Conservation (phyloP, 2,329 filamentous ascomycete genomes). For the Balansia obtecta region DNA sequence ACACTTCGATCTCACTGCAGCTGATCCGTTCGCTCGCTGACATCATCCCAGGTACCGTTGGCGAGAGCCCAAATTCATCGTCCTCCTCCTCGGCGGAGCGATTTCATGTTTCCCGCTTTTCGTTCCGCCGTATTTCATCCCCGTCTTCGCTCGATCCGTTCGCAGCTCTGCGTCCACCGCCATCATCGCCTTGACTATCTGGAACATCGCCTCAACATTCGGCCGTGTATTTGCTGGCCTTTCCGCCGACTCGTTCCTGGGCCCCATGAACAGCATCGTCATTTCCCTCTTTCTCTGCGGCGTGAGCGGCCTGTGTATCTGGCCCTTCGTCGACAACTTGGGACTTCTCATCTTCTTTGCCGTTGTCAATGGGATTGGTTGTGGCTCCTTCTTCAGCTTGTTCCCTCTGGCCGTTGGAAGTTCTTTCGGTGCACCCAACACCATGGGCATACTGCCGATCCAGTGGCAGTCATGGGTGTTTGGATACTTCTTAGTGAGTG, state of each 20-base stretch:
- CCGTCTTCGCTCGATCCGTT: constrained; percentile 14
- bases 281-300: constrained; percentile 14
- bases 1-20: no score
- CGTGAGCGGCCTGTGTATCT: constrained; percentile 14
- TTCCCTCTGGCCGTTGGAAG: constrained; percentile 13
- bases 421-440: constrained; percentile 13
- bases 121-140: constrained; percentile 18
- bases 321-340: constrained; percentile 15
- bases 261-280: constrained; percentile 15
- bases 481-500: constrained; percentile 16
- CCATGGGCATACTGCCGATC: constrained; percentile 15
- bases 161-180: constrained; percentile 10
- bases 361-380: constrained; percentile 16
- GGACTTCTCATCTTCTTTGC: constrained; percentile 13
- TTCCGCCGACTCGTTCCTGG: constrained; percentile 14
- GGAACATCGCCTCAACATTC: constrained; percentile 16
- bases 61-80: constrained; percentile 12
- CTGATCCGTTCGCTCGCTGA: background rate
- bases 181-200: constrained; percentile 13
- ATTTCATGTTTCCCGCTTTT: constrained; percentile 16
- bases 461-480: constrained; percentile 17
- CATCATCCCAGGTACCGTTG: constrained; percentile 12
- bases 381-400: constrained; percentile 17
- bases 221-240: constrained; percentile 15
- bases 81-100: constrained; percentile 12